phyloP scores from a whole-genome alignment of 208 protist genomes.

The Naegleria fowleri region DNA sequence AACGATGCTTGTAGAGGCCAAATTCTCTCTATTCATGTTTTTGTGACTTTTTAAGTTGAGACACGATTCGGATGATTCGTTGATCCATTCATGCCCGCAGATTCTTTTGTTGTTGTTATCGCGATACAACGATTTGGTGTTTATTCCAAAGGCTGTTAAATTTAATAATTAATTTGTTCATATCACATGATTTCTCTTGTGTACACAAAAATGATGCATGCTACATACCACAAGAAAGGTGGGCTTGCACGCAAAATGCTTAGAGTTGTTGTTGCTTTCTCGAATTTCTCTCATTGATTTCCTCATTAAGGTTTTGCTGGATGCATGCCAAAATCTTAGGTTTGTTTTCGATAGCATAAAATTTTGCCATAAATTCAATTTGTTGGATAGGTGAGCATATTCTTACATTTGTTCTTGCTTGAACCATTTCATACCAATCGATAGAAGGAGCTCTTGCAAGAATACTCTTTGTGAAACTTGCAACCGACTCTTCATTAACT shows the following conservation, averaged over 20 bases:
- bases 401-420: neutral
- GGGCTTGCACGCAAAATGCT: neutral
- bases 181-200: too few relatives aligned
- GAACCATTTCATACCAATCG: neutral
- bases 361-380: neutral
- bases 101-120: too few relatives aligned
- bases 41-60: too few relatives aligned
- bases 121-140: too few relatives aligned
- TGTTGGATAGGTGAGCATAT: neutral
- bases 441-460: neutral
- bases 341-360: neutral
- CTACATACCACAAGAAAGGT: neutral
- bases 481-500: neutral
- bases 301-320: neutral
- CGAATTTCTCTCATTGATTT: neutral
- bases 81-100: too few relatives aligned
- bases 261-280: neutral
- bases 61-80: too few relatives aligned
- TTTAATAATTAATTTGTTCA: too few relatives aligned
- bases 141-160: too few relatives aligned
- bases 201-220: too few relatives aligned
- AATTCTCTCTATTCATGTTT: too few relatives aligned
- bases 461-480: neutral
- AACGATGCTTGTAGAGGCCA: too few relatives aligned
- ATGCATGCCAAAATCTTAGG: neutral